phyloP scores from a whole-genome alignment of 176 grass and related monocot species.

The Canna indica region DNA sequence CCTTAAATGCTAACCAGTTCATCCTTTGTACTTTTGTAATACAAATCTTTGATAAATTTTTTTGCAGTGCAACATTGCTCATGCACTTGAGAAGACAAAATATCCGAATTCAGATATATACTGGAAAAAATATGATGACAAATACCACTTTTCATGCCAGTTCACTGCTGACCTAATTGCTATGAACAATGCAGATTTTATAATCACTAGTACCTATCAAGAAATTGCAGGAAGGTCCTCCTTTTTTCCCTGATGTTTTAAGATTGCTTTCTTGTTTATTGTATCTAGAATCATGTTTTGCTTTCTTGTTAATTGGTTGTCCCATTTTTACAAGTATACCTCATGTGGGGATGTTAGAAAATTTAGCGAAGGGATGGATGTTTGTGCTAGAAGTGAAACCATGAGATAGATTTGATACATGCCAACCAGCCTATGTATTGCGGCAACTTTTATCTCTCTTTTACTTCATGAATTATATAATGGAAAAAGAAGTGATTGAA shows the following conservation, averaged over 20 bases:
- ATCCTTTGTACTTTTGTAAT: background rate
- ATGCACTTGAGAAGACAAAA: conserved; percentile 96
- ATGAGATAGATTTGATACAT: too few relatives aligned
- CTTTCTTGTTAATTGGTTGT: too few relatives aligned
- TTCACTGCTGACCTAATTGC: conserved; percentile 95
- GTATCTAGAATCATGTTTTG: background rate
- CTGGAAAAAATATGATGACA: conserved; percentile 78
- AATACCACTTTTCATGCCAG: conserved; percentile 96
- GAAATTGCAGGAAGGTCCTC: conserved; percentile 96
- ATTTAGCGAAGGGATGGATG: too few relatives aligned
- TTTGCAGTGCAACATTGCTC: conserved; percentile 91
- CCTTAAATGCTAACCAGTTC: background rate
- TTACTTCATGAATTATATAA: too few relatives aligned
- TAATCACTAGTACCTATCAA: conserved; percentile 97
- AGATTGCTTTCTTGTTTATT: background rate
- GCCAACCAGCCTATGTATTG: too few relatives aligned
- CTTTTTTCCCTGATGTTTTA: background rate
- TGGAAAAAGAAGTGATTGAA: too few relatives aligned
- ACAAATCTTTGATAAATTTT: conserved; percentile 14
- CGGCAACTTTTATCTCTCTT: too few relatives aligned
- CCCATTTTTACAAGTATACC: too few relatives aligned
- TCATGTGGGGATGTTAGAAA: too few relatives aligned
- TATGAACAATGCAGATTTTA: conserved; percentile 97
- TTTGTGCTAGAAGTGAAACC: too few relatives aligned
- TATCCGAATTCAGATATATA: conserved; percentile 95